Conservation (phyloP, 2,329 filamentous ascomycete species). For the Xylariaceae sp. region DNA sequence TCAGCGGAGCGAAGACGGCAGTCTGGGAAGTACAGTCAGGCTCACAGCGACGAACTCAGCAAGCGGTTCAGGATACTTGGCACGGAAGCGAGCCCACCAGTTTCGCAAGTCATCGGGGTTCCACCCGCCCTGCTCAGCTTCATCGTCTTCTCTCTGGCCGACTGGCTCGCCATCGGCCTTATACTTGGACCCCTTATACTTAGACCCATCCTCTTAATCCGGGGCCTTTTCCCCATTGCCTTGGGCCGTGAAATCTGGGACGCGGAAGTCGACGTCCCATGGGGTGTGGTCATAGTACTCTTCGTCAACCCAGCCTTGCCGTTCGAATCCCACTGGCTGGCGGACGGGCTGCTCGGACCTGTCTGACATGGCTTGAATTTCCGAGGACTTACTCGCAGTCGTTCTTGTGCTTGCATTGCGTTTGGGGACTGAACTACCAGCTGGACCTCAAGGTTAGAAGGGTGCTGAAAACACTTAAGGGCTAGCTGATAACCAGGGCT, state of each 20-base stretch:
- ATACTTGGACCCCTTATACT: slow-evolving; percentile 15
- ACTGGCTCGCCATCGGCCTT: slow-evolving; percentile 22
- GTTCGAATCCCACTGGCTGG: slow-evolving; percentile 1
- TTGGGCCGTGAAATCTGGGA: slow-evolving; percentile 3
- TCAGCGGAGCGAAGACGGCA: slow-evolving; percentile 1
- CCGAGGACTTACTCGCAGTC: slow-evolving; percentile 2
- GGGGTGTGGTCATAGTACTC: slow-evolving; percentile 20
- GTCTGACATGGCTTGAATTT: slow-evolving; percentile 2
- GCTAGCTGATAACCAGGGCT: slow-evolving; percentile 6
- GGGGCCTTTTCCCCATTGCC: slow-evolving; percentile 8
- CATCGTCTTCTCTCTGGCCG: slow-evolving; percentile 16
- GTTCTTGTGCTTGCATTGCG: slow-evolving; percentile 5
- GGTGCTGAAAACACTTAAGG: too few relatives aligned
- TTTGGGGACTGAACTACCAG: not conserved
- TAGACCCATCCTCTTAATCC: slow-evolving; percentile 7
- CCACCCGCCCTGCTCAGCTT: slow-evolving; percentile 13
- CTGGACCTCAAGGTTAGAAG: too few relatives aligned
- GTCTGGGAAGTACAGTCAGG: not conserved
- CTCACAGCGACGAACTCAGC: slow-evolving; percentile 24
- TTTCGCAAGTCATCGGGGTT: slow-evolving; percentile 22
- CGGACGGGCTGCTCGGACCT: slow-evolving; percentile 3
- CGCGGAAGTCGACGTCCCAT: not conserved
- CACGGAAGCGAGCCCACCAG: slow-evolving; percentile 25
- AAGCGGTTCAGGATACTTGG: slow-evolving; percentile 23
- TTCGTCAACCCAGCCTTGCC: slow-evolving; percentile 16